Percentiles rank a stretch among this genome's conserved stretches.
Conservation (phyloP, 768 basidiomycete species). For the Mycena floridula region DNA sequence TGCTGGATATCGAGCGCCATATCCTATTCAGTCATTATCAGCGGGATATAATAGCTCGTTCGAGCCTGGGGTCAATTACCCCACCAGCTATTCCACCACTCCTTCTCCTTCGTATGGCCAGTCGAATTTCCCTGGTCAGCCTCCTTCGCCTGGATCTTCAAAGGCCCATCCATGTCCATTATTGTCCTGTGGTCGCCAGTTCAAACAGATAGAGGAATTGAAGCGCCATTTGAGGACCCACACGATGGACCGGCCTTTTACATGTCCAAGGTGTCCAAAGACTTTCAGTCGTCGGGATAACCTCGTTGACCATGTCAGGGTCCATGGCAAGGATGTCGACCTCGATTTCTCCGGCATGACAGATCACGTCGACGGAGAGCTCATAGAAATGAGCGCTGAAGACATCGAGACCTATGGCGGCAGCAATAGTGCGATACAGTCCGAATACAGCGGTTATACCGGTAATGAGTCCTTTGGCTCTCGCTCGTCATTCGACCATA, state of each 20-base stretch:
- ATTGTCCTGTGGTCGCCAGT: conserved; percentile 75
- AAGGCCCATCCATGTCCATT: conserved; percentile 74
- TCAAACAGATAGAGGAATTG: conserved; percentile 91
- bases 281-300: conserved; percentile 88
- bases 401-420: conserved; percentile 1
- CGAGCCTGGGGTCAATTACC: too few species aligned
- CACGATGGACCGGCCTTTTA: conserved; percentile 82
- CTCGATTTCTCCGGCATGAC: conserved; percentile 20
- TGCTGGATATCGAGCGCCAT: background rate
- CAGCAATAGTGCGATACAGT: conserved; percentile 11
- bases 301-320: conserved; percentile 79
- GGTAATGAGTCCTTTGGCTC: conserved; percentile 24
- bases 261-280: conserved; percentile 70
- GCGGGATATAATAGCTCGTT: background rate
- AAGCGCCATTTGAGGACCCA: conserved; percentile 86
- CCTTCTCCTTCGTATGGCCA: background rate
- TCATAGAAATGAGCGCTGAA: background rate
- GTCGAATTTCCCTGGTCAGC: too few species aligned
- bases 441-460: conserved; percentile 25
- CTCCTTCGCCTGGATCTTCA: conserved; percentile 18
- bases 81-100: background rate
- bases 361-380: conserved; percentile 7
- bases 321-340: conserved; percentile 51
- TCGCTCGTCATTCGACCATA: background rate
- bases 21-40: background rate